Evolutionary conservation across 2,329 filamentous ascomycete genomes (phyloP), one percentile per base, ranked within the genome.

Genomic region (Harringtonia aguacate): DNA sequence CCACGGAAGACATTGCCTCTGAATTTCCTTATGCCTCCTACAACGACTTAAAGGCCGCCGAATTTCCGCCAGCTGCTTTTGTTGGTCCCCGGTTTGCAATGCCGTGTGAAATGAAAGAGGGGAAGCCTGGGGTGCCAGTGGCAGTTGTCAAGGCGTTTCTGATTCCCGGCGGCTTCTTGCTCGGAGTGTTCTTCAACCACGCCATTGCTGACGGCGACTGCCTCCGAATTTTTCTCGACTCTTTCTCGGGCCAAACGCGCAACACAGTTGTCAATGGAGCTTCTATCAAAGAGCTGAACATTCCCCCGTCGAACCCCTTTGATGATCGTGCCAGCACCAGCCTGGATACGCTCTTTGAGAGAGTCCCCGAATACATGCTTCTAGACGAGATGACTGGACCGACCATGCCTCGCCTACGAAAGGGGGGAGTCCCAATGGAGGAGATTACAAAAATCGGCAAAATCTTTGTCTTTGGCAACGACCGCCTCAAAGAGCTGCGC

Each of bases 101-200:
- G 28, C n/a, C 48, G 38, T 44, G 42, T 21, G 10, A 44, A 8
- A 31, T 52, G 46, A 42, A 36, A 4, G 50, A 46, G 10, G 45
- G 42, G 20, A 30, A 43, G 12, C 36, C 50, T 7, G 50, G 51
- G 1, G 53, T 66, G 21, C 66, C 65, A 0, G 64, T 63, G 12
- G 58, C 59, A 2, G 56, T 56, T n/a, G 55, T 69, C 7, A 58
- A 62, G 14, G 61, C 57, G n/a, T 58, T 59, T 34, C 58, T 66
- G 41, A 58, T 64, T 8, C 49, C 56, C 4, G 66, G 64, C 3
- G 66, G 67, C 1, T 42, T 69, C 10, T 46, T 69, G 8, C 56
- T 70, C 20, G 60, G 55, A 7, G 48, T 65, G n/a, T 65, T 58
- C 46, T 53, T 69, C 37, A 63, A 68, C 46, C 67, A 69, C 45